Conservation (phyloP, 2,329 filamentous ascomycete species). For the Microcyclosporella mali region DNA sequence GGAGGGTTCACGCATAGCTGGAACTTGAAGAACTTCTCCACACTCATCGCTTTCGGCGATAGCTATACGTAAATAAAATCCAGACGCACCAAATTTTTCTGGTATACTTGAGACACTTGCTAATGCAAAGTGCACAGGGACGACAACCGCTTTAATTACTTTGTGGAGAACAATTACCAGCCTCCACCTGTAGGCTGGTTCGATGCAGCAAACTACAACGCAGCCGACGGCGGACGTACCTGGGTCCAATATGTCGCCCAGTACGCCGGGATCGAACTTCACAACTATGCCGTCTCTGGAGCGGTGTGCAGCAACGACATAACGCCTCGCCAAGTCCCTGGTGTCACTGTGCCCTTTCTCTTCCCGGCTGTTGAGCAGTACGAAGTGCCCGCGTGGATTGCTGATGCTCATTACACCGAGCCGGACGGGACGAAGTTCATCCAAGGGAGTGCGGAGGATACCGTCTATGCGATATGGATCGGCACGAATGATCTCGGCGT, state of each 20-base stretch:
- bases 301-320: conserved; percentile 67
- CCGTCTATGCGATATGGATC: conserved; percentile 72
- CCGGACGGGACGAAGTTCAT: conserved; percentile 38
- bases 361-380: conserved; percentile 52
- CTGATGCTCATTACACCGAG: conserved; percentile 33
- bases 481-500: conserved; percentile 73
- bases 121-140: neutral
- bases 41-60: conserved; percentile 65
- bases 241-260: conserved; percentile 64
- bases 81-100: too few relatives aligned
- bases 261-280: conserved; percentile 50
- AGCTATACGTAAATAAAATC: conserved; percentile 46
- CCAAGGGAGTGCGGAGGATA: conserved; percentile 48
- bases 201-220: conserved; percentile 41
- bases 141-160: conserved; percentile 60
- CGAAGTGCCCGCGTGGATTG: conserved; percentile 44
- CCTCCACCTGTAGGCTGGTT: conserved; percentile 58
- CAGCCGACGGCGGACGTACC: conserved; percentile 58
- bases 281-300: conserved; percentile 57
- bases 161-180: conserved; percentile 51
- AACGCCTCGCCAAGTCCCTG: conserved; percentile 48
- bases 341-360: conserved; percentile 41
- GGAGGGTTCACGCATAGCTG: conserved; percentile 22
- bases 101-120: too few relatives aligned
- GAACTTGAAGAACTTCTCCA: conserved; percentile 49